These are phyloP conservation scores for Niveomyces coronatus DNA, from an alignment of 2,329 filamentous ascomycete genomes.

Conservation along the genomic window DNA sequence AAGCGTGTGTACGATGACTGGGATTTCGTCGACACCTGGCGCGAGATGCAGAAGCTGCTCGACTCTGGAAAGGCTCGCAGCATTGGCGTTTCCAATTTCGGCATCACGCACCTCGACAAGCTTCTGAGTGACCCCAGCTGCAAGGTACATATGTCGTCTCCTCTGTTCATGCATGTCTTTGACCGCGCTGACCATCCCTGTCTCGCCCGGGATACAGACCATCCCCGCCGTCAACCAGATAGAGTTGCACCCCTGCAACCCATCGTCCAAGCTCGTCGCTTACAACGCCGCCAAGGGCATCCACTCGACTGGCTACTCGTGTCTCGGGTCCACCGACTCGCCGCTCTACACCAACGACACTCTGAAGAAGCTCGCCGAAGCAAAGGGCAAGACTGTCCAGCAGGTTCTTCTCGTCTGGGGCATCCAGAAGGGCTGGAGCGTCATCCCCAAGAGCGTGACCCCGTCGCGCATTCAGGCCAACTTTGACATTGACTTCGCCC, in stretches of 20 bases:
- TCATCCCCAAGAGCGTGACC: conserved; percentile 78
- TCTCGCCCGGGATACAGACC: conserved; percentile 24
- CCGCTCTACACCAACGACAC: conserved; percentile 57
- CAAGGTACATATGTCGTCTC: conserved; percentile 34
- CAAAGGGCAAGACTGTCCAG: conserved; percentile 58
- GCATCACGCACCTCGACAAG: conserved; percentile 65
- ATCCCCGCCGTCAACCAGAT: conserved; percentile 69
- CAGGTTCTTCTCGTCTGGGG: conserved; percentile 76
- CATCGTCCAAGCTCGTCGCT: conserved; percentile 66
- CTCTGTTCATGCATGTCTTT: background rate
- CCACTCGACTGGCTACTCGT: conserved; percentile 65
- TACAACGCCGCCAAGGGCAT: conserved; percentile 66
- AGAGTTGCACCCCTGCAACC: conserved; percentile 72
- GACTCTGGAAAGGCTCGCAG: conserved; percentile 62
- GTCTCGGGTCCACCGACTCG: conserved; percentile 61
- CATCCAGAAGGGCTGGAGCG: conserved; percentile 67
- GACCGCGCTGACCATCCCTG: background rate
- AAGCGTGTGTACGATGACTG: conserved; percentile 66
- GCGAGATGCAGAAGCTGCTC: conserved; percentile 56
- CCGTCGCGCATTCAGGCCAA: conserved; percentile 65
- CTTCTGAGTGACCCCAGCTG: conserved; percentile 54
- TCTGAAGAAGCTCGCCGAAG: conserved; percentile 51
- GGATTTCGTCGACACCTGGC: conserved; percentile 74
- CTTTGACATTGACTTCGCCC: conserved; percentile 61
- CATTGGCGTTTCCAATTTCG: conserved; percentile 76